Base-by-base conservation (phyloP, 2,329 filamentous ascomycete species). In the Aureobasidium zeae region DNA sequence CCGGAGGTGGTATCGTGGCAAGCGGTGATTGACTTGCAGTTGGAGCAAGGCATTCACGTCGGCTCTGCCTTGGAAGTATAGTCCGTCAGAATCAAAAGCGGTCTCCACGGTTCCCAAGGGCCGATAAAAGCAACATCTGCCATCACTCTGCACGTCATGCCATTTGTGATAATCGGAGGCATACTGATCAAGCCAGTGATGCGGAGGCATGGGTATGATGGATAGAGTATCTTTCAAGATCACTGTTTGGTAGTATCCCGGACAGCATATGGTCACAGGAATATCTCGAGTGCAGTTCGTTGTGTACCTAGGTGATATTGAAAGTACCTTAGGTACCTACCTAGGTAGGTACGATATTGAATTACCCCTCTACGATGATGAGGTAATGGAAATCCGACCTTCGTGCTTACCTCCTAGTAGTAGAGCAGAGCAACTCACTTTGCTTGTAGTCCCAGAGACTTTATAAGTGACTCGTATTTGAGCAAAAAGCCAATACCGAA, bases 31-130 rank as follows among this genome's bases (percentile, higher is more conserved):
- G 21, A 65, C 51, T 10, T 62, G 58, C 12, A 67, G 42, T 1
- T 59, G 60, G 8, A 69, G 53, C 2, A 60, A 52, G 2, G 56
- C 55, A 12, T 61, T 67, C 48, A 70, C 60, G 43, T 71, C 68
- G 15, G 68, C 68, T 41, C 67, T 56, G 5, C 68, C 68, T 44
- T 66, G 65, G 38, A 57, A 67, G 35, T 65, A 59, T 5, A 55
- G 49, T 3, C 68, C 68, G 52, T 70, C 68, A 0, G 53, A 51
- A 46, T 70, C 66, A 53, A 71, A 71, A 9, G 59, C 59, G 1
- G 55, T 59, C 45, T 71, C 68, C 0, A 69, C 62, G 4, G 68
- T 55, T 1, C 68, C 68, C 1, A 69, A 48, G 0, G 64, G 65
- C 7, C 66, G 55, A 13, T 52, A 53, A 45, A 60, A 65, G 11